phyloP scores from a whole-genome alignment of 2,329 filamentous ascomycete species.

The Chaetomiaceae sp. region DNA sequence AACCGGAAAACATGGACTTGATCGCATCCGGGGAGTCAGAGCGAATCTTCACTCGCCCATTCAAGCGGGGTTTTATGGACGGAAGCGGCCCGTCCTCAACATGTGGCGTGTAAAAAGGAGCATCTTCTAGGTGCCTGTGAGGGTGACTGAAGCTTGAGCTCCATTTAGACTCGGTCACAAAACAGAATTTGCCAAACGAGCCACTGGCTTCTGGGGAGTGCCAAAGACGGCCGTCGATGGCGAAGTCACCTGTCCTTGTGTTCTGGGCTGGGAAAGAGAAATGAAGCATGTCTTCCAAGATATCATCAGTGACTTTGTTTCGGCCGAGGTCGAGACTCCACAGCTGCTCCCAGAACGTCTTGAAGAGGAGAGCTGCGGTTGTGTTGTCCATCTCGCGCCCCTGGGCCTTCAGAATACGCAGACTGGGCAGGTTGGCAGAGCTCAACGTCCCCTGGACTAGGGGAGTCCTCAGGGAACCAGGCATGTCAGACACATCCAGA shows the following conservation, averaged over 20 bases:
- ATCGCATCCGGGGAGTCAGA: conserved; percentile 32
- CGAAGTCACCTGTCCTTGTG: conserved; percentile 29
- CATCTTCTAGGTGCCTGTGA: conserved; percentile 44
- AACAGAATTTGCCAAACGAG: conserved; percentile 39
- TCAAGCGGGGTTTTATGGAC: conserved; percentile 31
- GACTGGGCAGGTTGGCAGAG: conserved; percentile 36
- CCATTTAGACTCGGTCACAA: conserved; percentile 43
- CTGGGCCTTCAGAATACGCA: conserved; percentile 49
- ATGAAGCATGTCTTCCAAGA: conserved; percentile 32
- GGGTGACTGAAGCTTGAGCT: conserved; percentile 43
- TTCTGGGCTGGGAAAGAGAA: conserved; percentile 26
- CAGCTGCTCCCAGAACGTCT: conserved; percentile 35
- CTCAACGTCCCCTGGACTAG: conserved; percentile 33
- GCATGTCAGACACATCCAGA: conserved; percentile 48
- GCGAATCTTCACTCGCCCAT: conserved; percentile 31
- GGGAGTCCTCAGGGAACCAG: conserved; percentile 38
- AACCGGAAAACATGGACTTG: conserved; percentile 30
- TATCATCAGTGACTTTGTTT: conserved; percentile 48
- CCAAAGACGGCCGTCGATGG: conserved; percentile 43
- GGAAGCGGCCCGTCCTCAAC: conserved; percentile 22
- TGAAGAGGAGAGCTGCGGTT: conserved; percentile 33
- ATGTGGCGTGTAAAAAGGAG: conserved; percentile 38
- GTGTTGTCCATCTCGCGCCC: conserved; percentile 43
- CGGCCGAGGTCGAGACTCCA: conserved; percentile 54
- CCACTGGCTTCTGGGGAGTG: conserved; percentile 28